Evolutionary conservation across 139 green algal genomes (phyloP).

Genomic region (Chara braunii): DNA sequence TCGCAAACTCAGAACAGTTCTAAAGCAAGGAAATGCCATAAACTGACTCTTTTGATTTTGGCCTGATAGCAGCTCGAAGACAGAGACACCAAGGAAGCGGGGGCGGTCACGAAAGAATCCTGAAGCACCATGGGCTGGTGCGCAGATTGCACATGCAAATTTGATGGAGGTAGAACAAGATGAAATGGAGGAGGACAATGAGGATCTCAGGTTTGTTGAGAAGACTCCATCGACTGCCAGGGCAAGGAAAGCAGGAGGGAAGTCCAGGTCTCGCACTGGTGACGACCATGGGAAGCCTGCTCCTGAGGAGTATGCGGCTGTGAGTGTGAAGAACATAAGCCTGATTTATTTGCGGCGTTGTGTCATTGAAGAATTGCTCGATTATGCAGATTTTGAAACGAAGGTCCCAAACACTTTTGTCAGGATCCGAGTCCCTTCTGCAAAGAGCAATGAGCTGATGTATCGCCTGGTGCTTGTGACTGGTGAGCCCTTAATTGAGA

Average conservation of each 20-base stretch:
- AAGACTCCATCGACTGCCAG: not conserved
- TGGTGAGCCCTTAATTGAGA: not conserved
- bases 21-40: no score
- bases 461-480: slow-evolving; percentile 18
- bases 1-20: no score
- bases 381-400: slow-evolving; percentile 9
- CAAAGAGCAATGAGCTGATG: not conserved
- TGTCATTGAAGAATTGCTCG: slow-evolving; percentile 14
- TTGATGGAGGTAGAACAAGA: no score
- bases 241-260: not conserved
- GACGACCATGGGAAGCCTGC: not conserved
- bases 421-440: not conserved
- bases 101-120: no score
- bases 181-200: not conserved
- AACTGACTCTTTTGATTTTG: no score
- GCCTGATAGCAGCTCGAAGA: no score
- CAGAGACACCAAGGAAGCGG: no score
- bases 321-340: slow-evolving; percentile 3
- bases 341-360: not conserved
- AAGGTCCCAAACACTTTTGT: slow-evolving; percentile 21
- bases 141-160: no score
- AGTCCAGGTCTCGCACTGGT: not conserved
- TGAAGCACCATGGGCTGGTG: no score
- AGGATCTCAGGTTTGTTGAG: not conserved
- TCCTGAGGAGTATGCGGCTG: not conserved